phyloP scores from a whole-genome alignment of 176 grass and related monocot species.

The Melocanna baccifera region DNA sequence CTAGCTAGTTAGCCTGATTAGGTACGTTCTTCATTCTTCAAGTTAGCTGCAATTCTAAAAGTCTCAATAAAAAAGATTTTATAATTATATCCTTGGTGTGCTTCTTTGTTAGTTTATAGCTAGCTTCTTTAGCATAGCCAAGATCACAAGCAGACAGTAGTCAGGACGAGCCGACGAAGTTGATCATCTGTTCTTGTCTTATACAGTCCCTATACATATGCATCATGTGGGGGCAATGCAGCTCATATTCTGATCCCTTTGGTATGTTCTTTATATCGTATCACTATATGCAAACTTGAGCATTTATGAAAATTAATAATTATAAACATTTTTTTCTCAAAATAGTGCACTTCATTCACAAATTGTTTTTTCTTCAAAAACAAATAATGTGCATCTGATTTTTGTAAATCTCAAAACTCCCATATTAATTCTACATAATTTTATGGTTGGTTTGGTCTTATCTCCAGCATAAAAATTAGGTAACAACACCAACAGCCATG shows the following conservation, averaged over 20 bases:
- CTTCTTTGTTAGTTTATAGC: conserved; percentile 2
- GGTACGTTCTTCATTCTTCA: neutral
- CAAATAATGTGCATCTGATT: neutral
- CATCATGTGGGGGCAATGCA: conserved; percentile 22
- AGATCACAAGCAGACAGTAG: conserved; percentile 20
- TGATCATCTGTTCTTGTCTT: conserved; percentile 33
- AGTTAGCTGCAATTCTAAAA: neutral
- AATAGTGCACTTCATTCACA: neutral
- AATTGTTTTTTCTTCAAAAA: neutral
- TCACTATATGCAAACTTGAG: neutral
- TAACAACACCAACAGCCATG: neutral
- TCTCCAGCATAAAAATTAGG: neutral
- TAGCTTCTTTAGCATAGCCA: neutral
- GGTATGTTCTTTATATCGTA: neutral
- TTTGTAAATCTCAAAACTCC: neutral
- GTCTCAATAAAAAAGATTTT: neutral
- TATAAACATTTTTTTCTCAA: neutral
- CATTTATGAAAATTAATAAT: neutral
- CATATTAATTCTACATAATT: neutral
- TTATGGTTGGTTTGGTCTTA: neutral
- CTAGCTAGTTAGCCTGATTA: neutral
- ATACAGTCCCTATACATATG: conserved; percentile 1
- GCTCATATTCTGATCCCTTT: neutral
- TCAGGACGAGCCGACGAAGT: conserved; percentile 17
- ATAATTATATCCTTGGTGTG: neutral